These are phyloP conservation scores for Neofusicoccum laricinum DNA, from an alignment of 2,329 filamentous ascomycete genomes.

Conservation along the genomic window DNA sequence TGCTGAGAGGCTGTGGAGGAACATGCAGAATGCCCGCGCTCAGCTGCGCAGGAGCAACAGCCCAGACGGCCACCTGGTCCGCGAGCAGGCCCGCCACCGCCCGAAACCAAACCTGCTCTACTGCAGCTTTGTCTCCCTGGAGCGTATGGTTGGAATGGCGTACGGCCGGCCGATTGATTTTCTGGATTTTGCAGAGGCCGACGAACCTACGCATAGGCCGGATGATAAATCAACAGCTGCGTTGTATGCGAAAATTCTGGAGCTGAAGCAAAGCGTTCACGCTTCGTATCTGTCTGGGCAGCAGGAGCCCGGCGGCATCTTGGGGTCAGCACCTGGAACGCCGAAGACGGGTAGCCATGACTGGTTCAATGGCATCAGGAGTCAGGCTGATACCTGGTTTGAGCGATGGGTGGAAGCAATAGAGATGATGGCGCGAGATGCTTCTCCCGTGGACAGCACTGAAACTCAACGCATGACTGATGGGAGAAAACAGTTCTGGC, in stretches of 20 bases:
- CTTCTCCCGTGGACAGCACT: not conserved
- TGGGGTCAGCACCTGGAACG: not conserved
- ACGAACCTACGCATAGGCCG: constrained; percentile 1
- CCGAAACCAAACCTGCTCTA: constrained; percentile 12
- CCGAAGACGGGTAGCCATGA: not conserved
- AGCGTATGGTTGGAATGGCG: constrained; percentile 8
- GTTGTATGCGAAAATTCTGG: not conserved
- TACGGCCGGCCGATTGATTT: constrained; percentile 14
- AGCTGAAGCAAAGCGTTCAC: constrained; percentile 2
- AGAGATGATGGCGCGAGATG: not conserved
- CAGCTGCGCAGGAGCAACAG: constrained; percentile 13
- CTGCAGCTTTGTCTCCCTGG: constrained; percentile 9
- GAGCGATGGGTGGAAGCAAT: not conserved
- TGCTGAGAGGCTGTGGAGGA: constrained; percentile 13
- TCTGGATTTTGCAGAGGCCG: constrained; percentile 11
- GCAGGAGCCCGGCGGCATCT: not conserved
- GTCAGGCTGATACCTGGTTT: not conserved
- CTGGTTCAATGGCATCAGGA: constrained; percentile 10
- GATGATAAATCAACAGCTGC: constrained; percentile 1
- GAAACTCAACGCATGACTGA: not conserved
- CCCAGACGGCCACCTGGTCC: constrained; percentile 5
- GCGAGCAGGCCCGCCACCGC: not conserved
- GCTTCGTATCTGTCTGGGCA: constrained; percentile 1
- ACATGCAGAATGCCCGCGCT: constrained; percentile 12
- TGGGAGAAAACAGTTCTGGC: not conserved